These are phyloP conservation scores for Candida tibetensis DNA, from an alignment of 805 yeast species.

Conservation along the genomic window DNA sequence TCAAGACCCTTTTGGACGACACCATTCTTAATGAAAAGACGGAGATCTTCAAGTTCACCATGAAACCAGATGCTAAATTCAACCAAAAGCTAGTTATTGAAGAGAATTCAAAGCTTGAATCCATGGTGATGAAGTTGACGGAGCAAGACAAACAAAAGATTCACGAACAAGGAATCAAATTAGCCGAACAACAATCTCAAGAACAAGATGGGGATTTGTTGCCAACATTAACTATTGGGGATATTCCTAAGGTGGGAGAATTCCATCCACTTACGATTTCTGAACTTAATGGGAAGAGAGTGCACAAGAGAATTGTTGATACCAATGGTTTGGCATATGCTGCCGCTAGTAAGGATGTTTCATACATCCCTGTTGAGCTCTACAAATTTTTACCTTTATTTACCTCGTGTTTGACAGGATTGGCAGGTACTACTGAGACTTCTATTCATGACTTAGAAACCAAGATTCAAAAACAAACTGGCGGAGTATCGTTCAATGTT, in stretches of 20 bases:
- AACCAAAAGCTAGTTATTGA: conserved; percentile 49
- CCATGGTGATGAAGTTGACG: conserved; percentile 39
- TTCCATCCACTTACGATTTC: conserved; percentile 26
- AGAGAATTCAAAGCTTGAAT: conserved; percentile 59
- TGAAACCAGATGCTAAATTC: conserved; percentile 67
- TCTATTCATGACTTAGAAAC: conserved; percentile 82
- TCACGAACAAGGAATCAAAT: conserved; percentile 54
- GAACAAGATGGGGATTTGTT: conserved; percentile 73
- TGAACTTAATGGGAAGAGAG: conserved; percentile 27
- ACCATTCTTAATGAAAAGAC: conserved; percentile 43
- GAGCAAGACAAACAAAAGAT: conserved; percentile 58
- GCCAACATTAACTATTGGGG: conserved; percentile 73
- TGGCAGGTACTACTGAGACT: conserved; percentile 72
- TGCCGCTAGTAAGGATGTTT: conserved; percentile 61
- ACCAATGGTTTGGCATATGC: conserved; percentile 83
- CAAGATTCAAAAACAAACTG: conserved; percentile 76
- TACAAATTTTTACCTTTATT: conserved; percentile 74
- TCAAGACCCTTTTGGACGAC: conserved; percentile 56
- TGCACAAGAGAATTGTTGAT: conserved; percentile 54
- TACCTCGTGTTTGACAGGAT: conserved; percentile 72
- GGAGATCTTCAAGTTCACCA: conserved; percentile 67
- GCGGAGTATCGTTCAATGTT: conserved; percentile 71
- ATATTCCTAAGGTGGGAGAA: conserved; percentile 62
- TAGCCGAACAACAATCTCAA: conserved; percentile 63
- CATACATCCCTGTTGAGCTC: conserved; percentile 57